Evolutionary conservation across 2,329 filamentous ascomycete genomes (phyloP).

Genomic region (Hawksworthiomyces lignivorus): DNA sequence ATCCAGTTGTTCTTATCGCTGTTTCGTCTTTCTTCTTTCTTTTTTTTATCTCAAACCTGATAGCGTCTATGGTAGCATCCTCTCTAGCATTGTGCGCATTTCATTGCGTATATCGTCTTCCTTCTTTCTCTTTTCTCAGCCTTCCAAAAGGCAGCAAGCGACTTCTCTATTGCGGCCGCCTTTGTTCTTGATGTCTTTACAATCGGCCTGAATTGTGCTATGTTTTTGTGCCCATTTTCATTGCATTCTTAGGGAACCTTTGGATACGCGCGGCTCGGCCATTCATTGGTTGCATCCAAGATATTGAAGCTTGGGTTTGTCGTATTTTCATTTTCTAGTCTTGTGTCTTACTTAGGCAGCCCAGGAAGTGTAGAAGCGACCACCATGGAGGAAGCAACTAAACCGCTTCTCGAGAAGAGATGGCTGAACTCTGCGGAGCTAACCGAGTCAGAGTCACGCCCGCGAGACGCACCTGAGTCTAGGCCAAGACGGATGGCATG

Average conservation of each 20-base stretch:
- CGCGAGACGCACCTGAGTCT: too few relatives aligned
- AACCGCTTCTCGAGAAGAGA: constrained; percentile 6
- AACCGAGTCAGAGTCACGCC: too few relatives aligned
- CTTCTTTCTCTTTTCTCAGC: neutral
- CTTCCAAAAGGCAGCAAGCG: neutral
- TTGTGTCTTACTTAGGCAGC: too few relatives aligned
- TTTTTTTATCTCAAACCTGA: neutral
- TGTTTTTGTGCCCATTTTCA: neutral
- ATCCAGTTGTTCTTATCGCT: neutral
- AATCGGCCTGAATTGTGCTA: neutral
- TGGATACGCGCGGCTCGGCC: too few relatives aligned
- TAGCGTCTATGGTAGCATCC: too few relatives aligned
- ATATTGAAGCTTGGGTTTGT: too few relatives aligned
- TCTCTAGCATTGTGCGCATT: too few relatives aligned
- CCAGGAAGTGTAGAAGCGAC: too few relatives aligned
- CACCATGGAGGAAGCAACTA: neutral
- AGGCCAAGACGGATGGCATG: too few relatives aligned
- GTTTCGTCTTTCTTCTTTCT: neutral
- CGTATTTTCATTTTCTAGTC: neutral
- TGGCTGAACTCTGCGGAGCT: neutral
- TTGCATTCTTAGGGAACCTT: too few relatives aligned
- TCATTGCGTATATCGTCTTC: neutral
- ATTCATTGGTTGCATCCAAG: too few relatives aligned
- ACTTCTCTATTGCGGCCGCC: neutral
- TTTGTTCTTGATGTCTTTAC: neutral